These are phyloP conservation scores for Globisporangium megalacanthum DNA, from an alignment of 352 stramenopile species.

Conservation along the genomic window DNA sequence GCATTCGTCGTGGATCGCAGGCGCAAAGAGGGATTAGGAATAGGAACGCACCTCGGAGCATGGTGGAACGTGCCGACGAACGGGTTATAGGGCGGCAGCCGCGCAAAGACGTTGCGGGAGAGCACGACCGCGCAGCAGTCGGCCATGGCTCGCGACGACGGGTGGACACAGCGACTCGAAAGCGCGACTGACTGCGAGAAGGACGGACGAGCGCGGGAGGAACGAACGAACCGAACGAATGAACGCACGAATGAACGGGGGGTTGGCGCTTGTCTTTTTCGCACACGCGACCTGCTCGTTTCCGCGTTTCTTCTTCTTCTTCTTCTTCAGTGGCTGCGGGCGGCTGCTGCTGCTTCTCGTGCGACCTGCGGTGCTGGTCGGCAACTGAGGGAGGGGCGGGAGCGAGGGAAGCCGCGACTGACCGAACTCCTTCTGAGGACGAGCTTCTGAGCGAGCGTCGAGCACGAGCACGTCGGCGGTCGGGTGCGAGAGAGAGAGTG, in stretches of 20 bases:
- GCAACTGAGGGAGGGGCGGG: no score
- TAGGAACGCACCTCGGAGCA: slow-evolving; percentile 57
- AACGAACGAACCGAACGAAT: no score
- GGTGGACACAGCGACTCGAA: no score
- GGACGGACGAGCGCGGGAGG: no score
- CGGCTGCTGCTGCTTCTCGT: not conserved
- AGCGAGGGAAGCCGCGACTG: no score
- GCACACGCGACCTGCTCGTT: not conserved
- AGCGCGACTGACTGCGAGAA: no score
- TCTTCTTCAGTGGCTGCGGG: no score
- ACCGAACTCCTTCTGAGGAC: not conserved
- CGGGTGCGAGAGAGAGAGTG: not conserved
- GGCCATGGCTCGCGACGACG: not conserved
- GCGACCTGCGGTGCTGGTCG: not conserved
- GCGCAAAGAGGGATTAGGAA: not conserved
- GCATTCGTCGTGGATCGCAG: not conserved
- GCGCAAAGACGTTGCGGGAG: slow-evolving; percentile 72
- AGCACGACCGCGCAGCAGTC: slow-evolving; percentile 33
- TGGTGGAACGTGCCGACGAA: slow-evolving; percentile 89
- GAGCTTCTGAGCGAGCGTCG: not conserved
- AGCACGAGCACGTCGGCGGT: not conserved
- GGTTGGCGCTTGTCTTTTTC: not conserved
- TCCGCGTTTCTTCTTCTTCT: not conserved
- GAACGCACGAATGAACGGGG: no score
- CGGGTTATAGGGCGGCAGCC: slow-evolving; percentile 83